Conservation (phyloP, 192 early-diverging fungal species). For the Bifiguratus adelaidae region DNA sequence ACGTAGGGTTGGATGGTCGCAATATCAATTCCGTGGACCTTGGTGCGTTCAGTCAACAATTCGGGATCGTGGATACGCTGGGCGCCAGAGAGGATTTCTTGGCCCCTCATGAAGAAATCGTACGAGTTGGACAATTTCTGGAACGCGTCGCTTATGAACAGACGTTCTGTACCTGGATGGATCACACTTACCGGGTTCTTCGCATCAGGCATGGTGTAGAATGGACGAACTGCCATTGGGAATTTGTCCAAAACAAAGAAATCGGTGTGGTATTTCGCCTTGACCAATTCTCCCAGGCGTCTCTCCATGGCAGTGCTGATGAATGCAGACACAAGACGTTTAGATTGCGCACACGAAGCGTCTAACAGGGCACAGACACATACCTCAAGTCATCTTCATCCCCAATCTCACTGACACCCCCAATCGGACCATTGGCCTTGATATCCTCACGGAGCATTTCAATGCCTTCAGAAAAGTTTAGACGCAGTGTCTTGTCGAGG, state of each 20-base stretch:
- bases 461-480: constrained; percentile 87
- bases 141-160: not conserved
- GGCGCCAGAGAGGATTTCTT: constrained; percentile 97
- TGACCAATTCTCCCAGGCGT: constrained; percentile 77
- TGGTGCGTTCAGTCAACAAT: constrained; percentile 66
- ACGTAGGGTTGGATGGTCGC: constrained; percentile 83
- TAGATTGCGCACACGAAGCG: not conserved
- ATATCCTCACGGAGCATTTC: constrained; percentile 75
- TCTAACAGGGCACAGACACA: not conserved
- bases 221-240: constrained; percentile 89
- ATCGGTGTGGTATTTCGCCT: constrained; percentile 92
- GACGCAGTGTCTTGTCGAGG: constrained; percentile 67
- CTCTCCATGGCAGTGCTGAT: constrained; percentile 75
- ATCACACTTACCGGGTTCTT: constrained; percentile 35
- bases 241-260: constrained; percentile 99
- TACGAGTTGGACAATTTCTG: constrained; percentile 96
- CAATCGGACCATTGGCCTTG: no score
- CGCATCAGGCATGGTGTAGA: constrained; percentile 99
- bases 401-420: constrained; percentile 82
- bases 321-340: not conserved
- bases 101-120: constrained; percentile 98
- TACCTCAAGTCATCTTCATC: constrained; percentile 88
- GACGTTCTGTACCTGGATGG: not conserved
- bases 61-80: constrained; percentile 95
- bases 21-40: constrained; percentile 66